phyloP scores from a whole-genome alignment of 495 filamentous ascomycete species.

The Aspergillus carlsbadensis region DNA sequence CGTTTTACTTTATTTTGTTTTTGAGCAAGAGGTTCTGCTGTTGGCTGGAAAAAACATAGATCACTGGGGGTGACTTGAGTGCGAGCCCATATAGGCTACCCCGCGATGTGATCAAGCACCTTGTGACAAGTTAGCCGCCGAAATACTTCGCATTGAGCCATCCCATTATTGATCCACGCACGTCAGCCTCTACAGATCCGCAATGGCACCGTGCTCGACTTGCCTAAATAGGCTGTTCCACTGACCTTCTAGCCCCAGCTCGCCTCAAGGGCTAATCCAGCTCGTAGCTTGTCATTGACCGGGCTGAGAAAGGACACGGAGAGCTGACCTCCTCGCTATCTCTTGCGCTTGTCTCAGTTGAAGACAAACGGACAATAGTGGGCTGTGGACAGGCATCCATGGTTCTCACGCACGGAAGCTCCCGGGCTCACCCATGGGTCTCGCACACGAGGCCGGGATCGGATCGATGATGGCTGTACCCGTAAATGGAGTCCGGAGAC shows the following conservation, averaged over 20 bases:
- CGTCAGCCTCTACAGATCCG: not conserved
- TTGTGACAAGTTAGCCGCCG: conserved; percentile 20
- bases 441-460: conserved; percentile 23
- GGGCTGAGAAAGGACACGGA: too few relatives aligned
- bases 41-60: conserved; percentile 11
- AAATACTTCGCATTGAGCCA: not conserved
- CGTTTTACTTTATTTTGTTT: not conserved
- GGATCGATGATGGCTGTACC: conserved; percentile 18
- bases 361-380: not conserved
- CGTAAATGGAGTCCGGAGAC: not conserved
- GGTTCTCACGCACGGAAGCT: conserved; percentile 15
- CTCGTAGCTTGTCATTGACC: too few relatives aligned
- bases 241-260: too few relatives aligned
- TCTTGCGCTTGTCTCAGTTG: not conserved
- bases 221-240: not conserved
- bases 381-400: not conserved
- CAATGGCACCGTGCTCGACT: not conserved
- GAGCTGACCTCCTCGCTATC: too few relatives aligned
- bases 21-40: not conserved
- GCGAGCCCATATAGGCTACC: not conserved
- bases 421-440: conserved; percentile 22
- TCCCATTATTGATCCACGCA: not conserved
- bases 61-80: conserved; percentile 5
- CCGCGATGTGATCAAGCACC: conserved; percentile 15
- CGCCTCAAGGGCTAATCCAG: too few relatives aligned